Base-by-base conservation (phyloP, 2,329 filamentous ascomycete genomes). In the Fusarium sp. region DNA sequence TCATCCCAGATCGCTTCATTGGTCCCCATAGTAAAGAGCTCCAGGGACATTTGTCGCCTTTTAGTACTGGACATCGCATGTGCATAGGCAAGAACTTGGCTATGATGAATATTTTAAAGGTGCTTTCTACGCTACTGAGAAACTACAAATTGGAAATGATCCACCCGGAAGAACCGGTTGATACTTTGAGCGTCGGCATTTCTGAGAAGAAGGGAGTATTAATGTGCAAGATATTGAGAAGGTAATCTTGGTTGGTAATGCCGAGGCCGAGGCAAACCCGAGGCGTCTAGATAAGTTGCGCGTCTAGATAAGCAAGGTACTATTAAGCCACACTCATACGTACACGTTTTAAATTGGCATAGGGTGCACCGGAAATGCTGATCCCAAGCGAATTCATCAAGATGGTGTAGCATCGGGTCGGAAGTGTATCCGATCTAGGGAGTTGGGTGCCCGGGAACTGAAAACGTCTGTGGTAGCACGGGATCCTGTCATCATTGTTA, bases 321-420 rank as follows among this genome's bases (percentile, higher is more conserved):
- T 22, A 11, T 11, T 10, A 6, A 30, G 10, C 15, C 22, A 32
- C 5, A 17, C 5, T 18, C 5, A 18, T 6, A 2, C 1, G 5
- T 17, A 32, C 15, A 12, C 17, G 8, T 24, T 50, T 5, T 13
- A 8, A 6, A 10, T n/a, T 24, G 15, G 3, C 22, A 22, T 5
- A 6, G 15, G 13, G 5, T 18, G 5, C 5, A 13, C 8, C 8
- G 8, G 12, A n/a, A 4, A 11, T n/a, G 10, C 14, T 4, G 11
- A 3, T n/a, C 10, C 17, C 9, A 8, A 6, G 15, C 20, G 3
- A 7, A 9, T n/a, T 8, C 5, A 11, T 32, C 5, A 5, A 18
- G 47, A 18, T 18, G 12, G 28, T 32, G 28, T 2, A 32, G 3
- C 6, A 6, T 24, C 22, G 11, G 28, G 28, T 13, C 14, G 20